Conservation (phyloP, 768 basidiomycete species). For the Amanita subjunquillea region DNA sequence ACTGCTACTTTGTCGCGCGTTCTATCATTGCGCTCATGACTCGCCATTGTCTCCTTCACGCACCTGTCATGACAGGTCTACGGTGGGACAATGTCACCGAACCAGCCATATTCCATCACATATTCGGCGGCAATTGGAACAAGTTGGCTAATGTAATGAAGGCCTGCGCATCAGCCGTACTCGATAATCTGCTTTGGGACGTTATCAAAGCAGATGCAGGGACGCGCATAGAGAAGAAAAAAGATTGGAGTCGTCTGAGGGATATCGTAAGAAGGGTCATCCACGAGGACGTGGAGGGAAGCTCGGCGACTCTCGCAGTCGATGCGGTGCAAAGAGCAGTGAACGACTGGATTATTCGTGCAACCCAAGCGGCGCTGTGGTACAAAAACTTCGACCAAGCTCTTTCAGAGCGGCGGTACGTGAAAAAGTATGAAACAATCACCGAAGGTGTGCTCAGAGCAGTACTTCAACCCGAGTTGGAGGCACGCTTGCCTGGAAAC, state of each 20-base stretch:
- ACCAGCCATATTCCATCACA: background rate
- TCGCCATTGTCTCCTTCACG: background rate
- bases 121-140: background rate
- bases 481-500: background rate
- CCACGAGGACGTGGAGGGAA: background rate
- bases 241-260: background rate
- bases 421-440: background rate
- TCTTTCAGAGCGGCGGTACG: background rate
- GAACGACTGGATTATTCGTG: background rate
- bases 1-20: conserved; percentile 1
- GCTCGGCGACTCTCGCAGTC: background rate
- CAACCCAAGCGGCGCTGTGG: background rate
- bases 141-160: background rate
- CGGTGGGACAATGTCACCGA: background rate
- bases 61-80: background rate
- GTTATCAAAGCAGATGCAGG: background rate
- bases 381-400: background rate
- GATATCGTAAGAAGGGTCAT: too few relatives aligned
- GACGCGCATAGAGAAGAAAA: background rate
- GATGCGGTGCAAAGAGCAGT: background rate
- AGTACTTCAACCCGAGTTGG: background rate
- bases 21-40: background rate
- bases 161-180: background rate
- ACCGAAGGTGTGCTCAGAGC: background rate
- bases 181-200: background rate